Evolutionary conservation across 1,139 yeast species (phyloP).

Genomic region (Kodamaea plutei): DNA sequence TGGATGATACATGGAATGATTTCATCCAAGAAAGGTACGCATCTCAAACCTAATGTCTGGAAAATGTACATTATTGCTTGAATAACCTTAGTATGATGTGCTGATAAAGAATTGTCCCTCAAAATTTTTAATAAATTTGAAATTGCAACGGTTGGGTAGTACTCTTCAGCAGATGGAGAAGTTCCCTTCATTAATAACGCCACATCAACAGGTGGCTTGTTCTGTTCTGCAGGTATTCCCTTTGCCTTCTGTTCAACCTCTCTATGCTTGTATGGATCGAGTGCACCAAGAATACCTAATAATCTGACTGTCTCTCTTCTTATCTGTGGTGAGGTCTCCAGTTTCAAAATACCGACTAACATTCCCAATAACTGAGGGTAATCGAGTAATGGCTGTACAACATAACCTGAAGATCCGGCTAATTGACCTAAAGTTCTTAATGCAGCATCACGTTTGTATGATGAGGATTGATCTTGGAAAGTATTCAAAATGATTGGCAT

Average conservation of each 20-base stretch:
- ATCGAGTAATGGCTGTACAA: conserved; percentile 86
- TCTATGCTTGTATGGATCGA: conserved; percentile 93
- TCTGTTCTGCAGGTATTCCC: conserved; percentile 64
- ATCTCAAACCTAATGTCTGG: conserved; percentile 80
- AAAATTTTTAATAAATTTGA: conserved; percentile 77
- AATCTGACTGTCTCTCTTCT: conserved; percentile 85
- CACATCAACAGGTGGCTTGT: conserved; percentile 86
- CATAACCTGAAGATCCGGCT: conserved; percentile 89
- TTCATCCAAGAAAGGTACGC: conserved; percentile 81
- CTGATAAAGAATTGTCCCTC: conserved; percentile 76
- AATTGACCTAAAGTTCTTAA: conserved; percentile 82
- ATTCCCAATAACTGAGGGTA: conserved; percentile 86
- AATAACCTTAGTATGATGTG: conserved; percentile 86
- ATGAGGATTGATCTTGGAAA: conserved; percentile 86
- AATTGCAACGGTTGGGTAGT: conserved; percentile 93
- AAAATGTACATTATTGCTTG: conserved; percentile 90
- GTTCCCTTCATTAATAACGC: conserved; percentile 88
- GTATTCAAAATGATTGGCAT: conserved; percentile 89
- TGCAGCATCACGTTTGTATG: conserved; percentile 85
- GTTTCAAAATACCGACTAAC: conserved; percentile 73
- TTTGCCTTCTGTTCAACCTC: conserved; percentile 79
- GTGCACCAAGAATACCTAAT: conserved; percentile 90
- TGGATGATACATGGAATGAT: conserved; percentile 83
- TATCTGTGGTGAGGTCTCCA: conserved; percentile 69
- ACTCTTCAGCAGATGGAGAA: conserved; percentile 91